phyloP scores from a whole-genome alignment of 129 eudicot species.

The Artemisia argyi region DNA sequence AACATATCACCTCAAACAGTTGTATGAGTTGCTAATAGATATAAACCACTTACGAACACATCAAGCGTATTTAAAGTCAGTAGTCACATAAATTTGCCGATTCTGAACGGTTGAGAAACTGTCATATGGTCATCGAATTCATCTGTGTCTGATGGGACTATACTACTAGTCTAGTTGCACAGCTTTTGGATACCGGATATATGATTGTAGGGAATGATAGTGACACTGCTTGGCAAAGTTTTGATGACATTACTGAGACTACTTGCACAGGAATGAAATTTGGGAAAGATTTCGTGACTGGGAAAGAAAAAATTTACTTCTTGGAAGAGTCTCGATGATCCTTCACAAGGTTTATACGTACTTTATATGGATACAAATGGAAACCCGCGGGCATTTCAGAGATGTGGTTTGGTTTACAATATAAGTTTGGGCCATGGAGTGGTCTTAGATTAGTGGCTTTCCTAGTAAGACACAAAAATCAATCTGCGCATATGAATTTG shows the following conservation, averaged over 20 bases:
- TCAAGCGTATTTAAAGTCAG: constrained; percentile 13
- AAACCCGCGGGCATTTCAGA: neutral
- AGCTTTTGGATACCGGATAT: neutral
- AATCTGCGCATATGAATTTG: too few species aligned
- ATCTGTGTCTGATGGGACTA: too few species aligned
- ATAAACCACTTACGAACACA: neutral
- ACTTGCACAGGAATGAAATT: constrained; percentile 34
- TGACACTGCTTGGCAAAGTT: neutral
- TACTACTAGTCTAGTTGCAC: too few species aligned
- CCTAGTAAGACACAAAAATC: too few species aligned
- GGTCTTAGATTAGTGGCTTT: neutral
- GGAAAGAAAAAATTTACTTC: too few species aligned
- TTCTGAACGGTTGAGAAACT: neutral
- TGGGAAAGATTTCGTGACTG: neutral
- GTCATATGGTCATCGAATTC: constrained; percentile 21
- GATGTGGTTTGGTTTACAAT: neutral
- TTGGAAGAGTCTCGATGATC: too few species aligned
- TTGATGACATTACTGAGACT: constrained; percentile 27
- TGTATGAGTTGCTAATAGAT: constrained; percentile 18
- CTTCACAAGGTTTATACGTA: neutral
- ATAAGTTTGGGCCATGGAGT: neutral
- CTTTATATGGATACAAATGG: neutral
- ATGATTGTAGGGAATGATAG: neutral
- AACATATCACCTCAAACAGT: constrained; percentile 5
- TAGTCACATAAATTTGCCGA: neutral